A percentile compares a stretch with the other conserved stretches of the same genome.
phyloP scores from a whole-genome alignment of 2,329 filamentous ascomycete genomes.

The Apiospora kogelbergensis region DNA sequence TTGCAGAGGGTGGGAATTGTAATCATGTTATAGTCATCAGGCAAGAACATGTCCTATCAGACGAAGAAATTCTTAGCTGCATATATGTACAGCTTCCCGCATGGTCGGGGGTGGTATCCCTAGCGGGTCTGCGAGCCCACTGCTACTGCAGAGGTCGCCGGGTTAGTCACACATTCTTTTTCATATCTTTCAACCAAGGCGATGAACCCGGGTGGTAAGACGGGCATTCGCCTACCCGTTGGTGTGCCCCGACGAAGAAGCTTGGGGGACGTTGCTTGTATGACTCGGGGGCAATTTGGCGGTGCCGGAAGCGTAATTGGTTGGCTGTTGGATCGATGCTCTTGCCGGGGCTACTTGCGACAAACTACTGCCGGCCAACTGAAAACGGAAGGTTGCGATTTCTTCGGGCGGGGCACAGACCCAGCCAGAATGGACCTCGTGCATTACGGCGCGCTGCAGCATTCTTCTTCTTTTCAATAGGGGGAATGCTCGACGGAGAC shows the following conservation, averaged over 20 bases:
- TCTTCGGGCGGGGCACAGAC: neutral
- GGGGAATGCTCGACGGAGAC: neutral
- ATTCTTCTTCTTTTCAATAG: neutral
- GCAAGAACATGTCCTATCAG: neutral
- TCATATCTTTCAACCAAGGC: neutral
- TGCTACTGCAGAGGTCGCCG: neutral
- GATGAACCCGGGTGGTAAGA: neutral
- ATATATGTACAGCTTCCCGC: neutral
- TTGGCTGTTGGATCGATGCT: neutral
- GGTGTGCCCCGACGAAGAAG: neutral
- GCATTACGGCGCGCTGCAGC: neutral
- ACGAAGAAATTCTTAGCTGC: neutral
- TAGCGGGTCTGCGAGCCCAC: neutral
- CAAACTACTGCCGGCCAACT: neutral
- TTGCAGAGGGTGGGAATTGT: neutral
- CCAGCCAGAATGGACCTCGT: neutral
- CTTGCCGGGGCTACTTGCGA: neutral
- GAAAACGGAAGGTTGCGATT: neutral
- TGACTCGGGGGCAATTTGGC: neutral
- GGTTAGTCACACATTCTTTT: neutral
- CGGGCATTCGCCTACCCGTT: neutral
- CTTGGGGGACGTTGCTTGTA: neutral
- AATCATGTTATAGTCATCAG: neutral
- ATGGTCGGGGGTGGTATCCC: neutral
- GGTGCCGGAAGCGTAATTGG: neutral